phyloP scores from a whole-genome alignment of 306 rosid genomes.

The Vigna unguiculata region DNA sequence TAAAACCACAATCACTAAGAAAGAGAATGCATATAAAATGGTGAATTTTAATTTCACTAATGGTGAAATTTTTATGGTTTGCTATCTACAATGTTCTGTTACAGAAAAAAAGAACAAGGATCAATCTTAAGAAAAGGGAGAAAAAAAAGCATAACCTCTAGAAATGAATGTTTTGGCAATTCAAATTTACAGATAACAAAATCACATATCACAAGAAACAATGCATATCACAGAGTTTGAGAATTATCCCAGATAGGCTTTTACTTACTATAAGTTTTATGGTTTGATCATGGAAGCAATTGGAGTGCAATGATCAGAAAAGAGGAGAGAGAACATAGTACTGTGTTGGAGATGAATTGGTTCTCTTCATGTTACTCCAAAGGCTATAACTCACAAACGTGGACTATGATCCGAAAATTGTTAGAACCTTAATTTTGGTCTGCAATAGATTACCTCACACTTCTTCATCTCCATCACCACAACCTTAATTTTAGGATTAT shows the following conservation, averaged over 20 bases:
- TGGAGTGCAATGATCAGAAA: too few relatives aligned
- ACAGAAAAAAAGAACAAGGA: constrained; percentile 20
- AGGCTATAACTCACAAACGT: constrained; percentile 52
- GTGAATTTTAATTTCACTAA: too few relatives aligned
- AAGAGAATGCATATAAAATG: too few relatives aligned
- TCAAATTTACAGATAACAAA: neutral
- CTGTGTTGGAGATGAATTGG: too few relatives aligned
- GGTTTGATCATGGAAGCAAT: too few relatives aligned
- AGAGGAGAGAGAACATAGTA: too few relatives aligned
- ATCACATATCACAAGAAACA: neutral
- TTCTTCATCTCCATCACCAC: constrained; percentile 14
- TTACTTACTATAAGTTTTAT: too few relatives aligned
- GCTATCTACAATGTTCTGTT: constrained; percentile 37
- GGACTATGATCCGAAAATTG: constrained; percentile 48
- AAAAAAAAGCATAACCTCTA: neutral
- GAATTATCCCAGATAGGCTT: neutral
- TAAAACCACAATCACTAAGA: too few relatives aligned
- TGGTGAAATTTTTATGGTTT: constrained; percentile 47
- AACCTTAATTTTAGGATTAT: constrained; percentile 41
- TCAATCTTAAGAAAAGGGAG: neutral
- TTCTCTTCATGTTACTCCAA: too few relatives aligned
- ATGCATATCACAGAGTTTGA: constrained; percentile 24
- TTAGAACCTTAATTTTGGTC: constrained; percentile 33
- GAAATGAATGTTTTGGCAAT: constrained; percentile 15
- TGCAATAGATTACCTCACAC: constrained; percentile 25